These are phyloP conservation scores for Atalantia buxifolia DNA, from an alignment of 345 rosid species.

Conservation along the genomic window DNA sequence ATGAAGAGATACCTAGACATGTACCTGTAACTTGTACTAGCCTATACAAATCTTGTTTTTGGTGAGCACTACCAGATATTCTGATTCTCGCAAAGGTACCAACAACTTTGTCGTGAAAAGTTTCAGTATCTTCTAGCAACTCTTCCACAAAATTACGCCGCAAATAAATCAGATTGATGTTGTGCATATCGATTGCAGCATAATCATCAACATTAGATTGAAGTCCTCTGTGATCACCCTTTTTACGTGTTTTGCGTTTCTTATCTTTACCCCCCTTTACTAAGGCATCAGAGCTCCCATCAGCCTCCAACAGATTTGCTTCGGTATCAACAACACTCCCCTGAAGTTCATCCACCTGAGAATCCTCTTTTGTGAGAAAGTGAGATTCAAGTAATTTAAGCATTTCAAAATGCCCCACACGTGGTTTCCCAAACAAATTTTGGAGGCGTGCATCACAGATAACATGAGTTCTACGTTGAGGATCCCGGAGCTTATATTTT, in stretches of 20 bases:
- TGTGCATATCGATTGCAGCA: constrained; percentile 91
- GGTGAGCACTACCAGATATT: constrained; percentile 84
- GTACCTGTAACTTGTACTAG: constrained; percentile 94
- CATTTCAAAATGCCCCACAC: constrained; percentile 99
- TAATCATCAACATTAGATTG: constrained; percentile 88
- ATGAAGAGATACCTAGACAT: constrained; percentile 19
- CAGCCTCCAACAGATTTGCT: constrained; percentile 64
- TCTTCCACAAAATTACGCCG: constrained; percentile 88
- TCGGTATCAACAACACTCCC: constrained; percentile 66
- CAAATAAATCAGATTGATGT: constrained; percentile 81
- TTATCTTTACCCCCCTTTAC: constrained; percentile 63
- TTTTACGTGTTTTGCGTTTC: constrained; percentile 72
- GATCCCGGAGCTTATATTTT: constrained; percentile 92
- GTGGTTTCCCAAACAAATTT: constrained; percentile 85
- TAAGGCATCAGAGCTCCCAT: constrained; percentile 59
- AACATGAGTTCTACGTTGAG: constrained; percentile 89
- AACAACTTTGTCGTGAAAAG: constrained; percentile 81
- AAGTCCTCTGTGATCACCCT: constrained; percentile 65
- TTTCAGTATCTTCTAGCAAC: constrained; percentile 66
- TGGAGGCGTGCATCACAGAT: constrained; percentile 89
- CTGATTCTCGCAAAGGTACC: constrained; percentile 91
- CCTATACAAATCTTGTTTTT: constrained; percentile 97
- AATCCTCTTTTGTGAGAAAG: constrained; percentile 74
- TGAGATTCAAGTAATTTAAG: constrained; percentile 94
- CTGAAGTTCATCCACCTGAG: constrained; percentile 62